phyloP scores from a whole-genome alignment of 2,329 filamentous ascomycete species.

The Aspergillus udagawae region DNA sequence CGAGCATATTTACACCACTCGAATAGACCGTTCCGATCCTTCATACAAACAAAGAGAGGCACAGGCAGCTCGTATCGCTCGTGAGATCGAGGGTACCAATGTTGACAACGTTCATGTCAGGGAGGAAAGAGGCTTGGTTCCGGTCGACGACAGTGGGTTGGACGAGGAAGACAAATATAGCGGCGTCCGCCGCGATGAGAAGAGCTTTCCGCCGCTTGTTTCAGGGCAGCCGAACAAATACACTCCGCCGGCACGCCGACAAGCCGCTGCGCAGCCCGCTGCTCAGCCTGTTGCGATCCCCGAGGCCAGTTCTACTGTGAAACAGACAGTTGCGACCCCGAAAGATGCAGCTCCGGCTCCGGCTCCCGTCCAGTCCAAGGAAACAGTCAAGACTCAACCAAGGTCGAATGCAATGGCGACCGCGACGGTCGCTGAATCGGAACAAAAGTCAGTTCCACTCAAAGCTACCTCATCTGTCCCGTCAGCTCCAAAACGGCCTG shows the following conservation, averaged over 20 bases:
- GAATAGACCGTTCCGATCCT: conserved; percentile 79
- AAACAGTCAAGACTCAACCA: conserved; percentile 16
- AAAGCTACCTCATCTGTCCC: conserved; percentile 27
- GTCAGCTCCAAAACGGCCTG: conserved; percentile 31
- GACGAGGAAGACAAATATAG: conserved; percentile 98
- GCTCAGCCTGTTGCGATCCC: conserved; percentile 69
- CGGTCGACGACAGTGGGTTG: conserved; percentile 60
- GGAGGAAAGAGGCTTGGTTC: conserved; percentile 75
- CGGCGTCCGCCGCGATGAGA: conserved; percentile 71
- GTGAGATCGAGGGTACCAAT: conserved; percentile 78
- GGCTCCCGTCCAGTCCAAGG: conserved; percentile 27
- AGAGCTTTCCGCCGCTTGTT: conserved; percentile 61
- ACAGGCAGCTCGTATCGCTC: conserved; percentile 75
- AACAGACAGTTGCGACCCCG: conserved; percentile 71
- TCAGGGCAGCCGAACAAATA: conserved; percentile 68
- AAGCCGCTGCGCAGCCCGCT: conserved; percentile 68
- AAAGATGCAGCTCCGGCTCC: conserved; percentile 37
- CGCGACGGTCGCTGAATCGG: conserved; percentile 21
- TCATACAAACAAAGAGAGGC: conserved; percentile 74
- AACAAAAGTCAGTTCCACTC: conserved; percentile 20
- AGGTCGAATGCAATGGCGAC: conserved; percentile 17
- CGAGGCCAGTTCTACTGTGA: conserved; percentile 81
- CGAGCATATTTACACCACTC: conserved; percentile 90
- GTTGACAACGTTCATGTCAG: conserved; percentile 77
- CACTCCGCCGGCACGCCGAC: conserved; percentile 81